Base-by-base conservation (phyloP, 768 basidiomycete genomes). In the Suillus paluster region DNA sequence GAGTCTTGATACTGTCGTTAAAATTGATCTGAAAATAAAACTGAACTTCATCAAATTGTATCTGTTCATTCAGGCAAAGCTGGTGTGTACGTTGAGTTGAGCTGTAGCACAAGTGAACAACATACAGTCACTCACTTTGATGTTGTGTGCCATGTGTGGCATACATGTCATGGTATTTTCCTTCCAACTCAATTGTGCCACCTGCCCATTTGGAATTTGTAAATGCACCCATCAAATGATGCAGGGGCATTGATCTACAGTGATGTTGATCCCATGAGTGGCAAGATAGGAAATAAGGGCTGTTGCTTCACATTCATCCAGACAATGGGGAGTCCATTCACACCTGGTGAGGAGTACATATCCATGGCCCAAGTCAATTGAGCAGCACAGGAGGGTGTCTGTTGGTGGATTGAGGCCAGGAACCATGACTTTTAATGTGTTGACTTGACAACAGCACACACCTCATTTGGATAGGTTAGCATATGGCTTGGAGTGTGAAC, bases 381-480 rank as follows among this genome's bases (percentile, higher is more conserved):
- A 45, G 4, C 21, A 45, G 21, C 11, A 6, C 5, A 3, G 44
- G 11, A 46, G 21, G 14, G 45, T 46, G 45, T 46, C 45, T 39
- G 25, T 46, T 15, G 23, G 45, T 46, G 45, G 45, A 14, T 65
- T 56, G n/a, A 68, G 64, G 4, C 27, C 33, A 0, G 66, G 69
- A 50, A 63, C 25, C 45, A 65, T 58, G 14, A 58, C 52, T 36
- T 60, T 58, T 19, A 70, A 46, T 6, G 66, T 49, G 49, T 69
- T 69, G 23, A 61, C 36, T 57, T 75, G 73, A 19, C 58, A 66
- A 12, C 62, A 60, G 0, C 58, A 62, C 12, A 75, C 34, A 12
- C 65, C 72, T 27, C 59, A 61, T 44, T 73, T 58, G 5, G 72
- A 44, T 2, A 76, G 61, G 53, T 75, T 75, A 7, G 64, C 67